phyloP scores from a whole-genome alignment of 23 red algal genomes.

The Pyropia yezoensis region DNA sequence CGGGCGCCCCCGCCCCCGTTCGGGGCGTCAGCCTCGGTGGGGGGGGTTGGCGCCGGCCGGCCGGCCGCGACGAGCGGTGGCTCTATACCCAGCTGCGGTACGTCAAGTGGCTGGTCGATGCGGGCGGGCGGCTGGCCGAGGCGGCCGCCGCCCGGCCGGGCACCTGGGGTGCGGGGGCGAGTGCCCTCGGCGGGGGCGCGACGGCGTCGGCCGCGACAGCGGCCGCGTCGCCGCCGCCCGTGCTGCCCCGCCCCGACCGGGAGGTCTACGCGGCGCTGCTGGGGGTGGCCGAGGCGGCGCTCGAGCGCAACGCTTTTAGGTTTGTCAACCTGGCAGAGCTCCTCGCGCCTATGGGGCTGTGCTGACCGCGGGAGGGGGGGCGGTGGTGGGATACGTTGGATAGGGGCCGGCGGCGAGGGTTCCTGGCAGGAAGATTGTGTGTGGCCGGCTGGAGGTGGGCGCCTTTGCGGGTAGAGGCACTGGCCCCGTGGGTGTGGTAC shows the following conservation, averaged over 20 bases:
- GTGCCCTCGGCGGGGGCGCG: neutral
- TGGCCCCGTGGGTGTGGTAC: no score
- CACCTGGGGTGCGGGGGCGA: neutral
- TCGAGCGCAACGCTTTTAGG: constrained; percentile 49
- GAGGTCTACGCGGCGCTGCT: constrained; percentile 20
- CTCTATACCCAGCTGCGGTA: constrained; percentile 67
- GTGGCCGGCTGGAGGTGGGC: no score
- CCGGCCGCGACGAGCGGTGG: constrained; percentile 34
- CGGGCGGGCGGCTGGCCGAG: constrained; percentile 6
- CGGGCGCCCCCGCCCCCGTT: constrained; percentile 5
- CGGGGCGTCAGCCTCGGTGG: constrained; percentile 15
- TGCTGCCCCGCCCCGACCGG: constrained; percentile 17
- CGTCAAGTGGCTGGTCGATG: constrained; percentile 26
- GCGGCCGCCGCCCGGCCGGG: neutral
- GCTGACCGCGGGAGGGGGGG: no score
- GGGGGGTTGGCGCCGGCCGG: neutral
- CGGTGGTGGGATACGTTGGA: no score
- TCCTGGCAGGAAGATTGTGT: no score
- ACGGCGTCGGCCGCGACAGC: neutral
- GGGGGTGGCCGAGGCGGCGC: constrained; percentile 2
- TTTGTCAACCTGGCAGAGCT: constrained; percentile 19
- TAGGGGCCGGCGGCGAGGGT: no score
- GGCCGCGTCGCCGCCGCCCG: constrained; percentile 1
- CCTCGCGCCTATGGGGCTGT: no score
- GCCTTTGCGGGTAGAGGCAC: no score